A percentile compares a stretch with the other conserved stretches of the same genome.
phyloP scores from a whole-genome alignment of 176 grass and related monocot genomes.

The Saccharum officinarum region DNA sequence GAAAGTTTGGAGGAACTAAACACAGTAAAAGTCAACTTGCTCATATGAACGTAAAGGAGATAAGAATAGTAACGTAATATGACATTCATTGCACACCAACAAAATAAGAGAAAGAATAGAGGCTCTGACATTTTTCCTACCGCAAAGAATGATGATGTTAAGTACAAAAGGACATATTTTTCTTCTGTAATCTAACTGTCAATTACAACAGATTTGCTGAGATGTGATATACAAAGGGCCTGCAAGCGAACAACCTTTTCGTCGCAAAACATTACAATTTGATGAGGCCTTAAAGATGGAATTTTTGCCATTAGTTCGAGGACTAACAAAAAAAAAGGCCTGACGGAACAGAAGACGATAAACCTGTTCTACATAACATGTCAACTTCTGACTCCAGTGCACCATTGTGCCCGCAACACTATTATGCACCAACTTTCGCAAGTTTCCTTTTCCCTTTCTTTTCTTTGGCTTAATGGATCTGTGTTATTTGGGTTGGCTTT shows the following conservation, averaged over 20 bases:
- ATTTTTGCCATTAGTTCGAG: constrained; percentile 20
- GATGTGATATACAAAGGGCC: constrained; percentile 41
- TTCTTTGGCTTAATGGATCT: constrained; percentile 14
- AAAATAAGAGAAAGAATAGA: background rate
- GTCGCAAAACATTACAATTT: constrained; percentile 17
- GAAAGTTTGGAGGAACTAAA: too few species aligned
- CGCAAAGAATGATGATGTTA: constrained; percentile 33
- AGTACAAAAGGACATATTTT: constrained; percentile 16
- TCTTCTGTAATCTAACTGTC: constrained; percentile 28
- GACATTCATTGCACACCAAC: background rate
- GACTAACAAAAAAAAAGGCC: background rate
- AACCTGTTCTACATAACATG: constrained; percentile 14
- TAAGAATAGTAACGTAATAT: too few species aligned
- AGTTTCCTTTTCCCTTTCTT: background rate
- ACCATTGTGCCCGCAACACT: background rate
- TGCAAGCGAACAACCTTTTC: background rate
- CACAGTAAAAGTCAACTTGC: too few species aligned
- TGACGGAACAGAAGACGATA: background rate
- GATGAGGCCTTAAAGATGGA: background rate
- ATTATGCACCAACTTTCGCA: background rate
- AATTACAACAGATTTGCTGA: constrained; percentile 21
- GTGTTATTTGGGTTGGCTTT: constrained; percentile 2
- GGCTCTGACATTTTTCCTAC: background rate
- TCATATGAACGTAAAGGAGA: too few species aligned
- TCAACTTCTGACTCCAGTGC: background rate